These are phyloP conservation scores for Malus asiatica DNA, from an alignment of 306 rosid species.

Conservation along the genomic window DNA sequence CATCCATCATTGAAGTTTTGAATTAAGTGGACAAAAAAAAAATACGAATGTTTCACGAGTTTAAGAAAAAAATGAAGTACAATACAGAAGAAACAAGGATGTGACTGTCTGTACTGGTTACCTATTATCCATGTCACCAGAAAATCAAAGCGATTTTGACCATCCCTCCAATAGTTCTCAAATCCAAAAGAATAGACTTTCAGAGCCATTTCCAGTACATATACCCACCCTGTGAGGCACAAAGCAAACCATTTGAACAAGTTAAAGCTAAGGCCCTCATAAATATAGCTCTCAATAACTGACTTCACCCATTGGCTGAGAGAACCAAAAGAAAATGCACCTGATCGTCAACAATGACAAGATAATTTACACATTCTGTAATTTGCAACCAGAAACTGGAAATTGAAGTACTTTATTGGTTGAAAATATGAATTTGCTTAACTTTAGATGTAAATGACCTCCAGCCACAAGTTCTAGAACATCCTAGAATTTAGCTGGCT, in stretches of 20 bases:
- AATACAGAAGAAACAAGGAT: background rate
- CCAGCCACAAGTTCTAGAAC: background rate
- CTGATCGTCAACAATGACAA: background rate
- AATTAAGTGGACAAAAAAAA: background rate
- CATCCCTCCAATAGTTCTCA: slow-evolving; percentile 90
- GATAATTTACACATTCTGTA: background rate
- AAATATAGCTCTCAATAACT: background rate
- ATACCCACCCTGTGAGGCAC: slow-evolving; percentile 73
- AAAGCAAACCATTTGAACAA: slow-evolving; percentile 17
- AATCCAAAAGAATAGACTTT: slow-evolving; percentile 82
- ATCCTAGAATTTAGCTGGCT: background rate
- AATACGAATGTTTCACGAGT: background rate
- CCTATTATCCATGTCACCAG: slow-evolving; percentile 76
- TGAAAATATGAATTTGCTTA: background rate
- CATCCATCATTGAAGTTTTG: background rate
- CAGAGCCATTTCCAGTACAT: slow-evolving; percentile 79
- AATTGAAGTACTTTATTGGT: background rate
- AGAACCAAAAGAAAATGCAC: background rate
- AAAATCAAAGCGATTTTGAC: slow-evolving; percentile 91
- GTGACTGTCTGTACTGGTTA: slow-evolving; percentile 24
- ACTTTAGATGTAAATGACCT: background rate
- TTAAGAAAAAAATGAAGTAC: background rate
- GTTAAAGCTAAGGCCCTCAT: background rate
- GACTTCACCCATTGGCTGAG: background rate
- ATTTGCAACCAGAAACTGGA: background rate